Percentiles rank a stretch among this genome's conserved stretches.
phyloP scores from a whole-genome alignment of 2,329 filamentous ascomycete species.

The Paraphaeosphaeria minitans region DNA sequence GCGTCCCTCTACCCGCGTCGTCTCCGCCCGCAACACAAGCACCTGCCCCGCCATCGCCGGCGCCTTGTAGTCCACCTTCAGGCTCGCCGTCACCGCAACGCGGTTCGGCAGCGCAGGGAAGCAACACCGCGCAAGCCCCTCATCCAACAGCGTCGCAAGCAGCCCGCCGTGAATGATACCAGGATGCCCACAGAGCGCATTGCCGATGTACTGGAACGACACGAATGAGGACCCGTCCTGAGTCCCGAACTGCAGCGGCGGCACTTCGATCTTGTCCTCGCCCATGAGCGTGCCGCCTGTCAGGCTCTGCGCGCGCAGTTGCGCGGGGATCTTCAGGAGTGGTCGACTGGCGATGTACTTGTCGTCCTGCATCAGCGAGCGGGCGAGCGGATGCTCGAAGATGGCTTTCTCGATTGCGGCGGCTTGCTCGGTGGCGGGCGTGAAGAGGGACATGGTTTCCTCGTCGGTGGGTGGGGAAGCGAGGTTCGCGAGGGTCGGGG shows the following conservation, averaged over 20 bases:
- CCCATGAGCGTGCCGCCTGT: slow-evolving; percentile 82
- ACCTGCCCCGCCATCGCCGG: slow-evolving; percentile 78
- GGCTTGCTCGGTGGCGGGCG: slow-evolving; percentile 57
- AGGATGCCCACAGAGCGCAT: slow-evolving; percentile 83
- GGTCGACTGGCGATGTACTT: slow-evolving; percentile 78
- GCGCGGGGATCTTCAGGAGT: slow-evolving; percentile 80
- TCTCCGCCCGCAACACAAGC: slow-evolving; percentile 78
- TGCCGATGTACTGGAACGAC: slow-evolving; percentile 76
- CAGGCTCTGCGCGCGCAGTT: slow-evolving; percentile 73
- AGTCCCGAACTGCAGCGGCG: slow-evolving; percentile 73
- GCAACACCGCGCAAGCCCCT: slow-evolving; percentile 84
- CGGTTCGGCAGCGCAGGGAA: slow-evolving; percentile 88
- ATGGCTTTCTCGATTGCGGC: slow-evolving; percentile 73
- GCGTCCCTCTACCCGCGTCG: slow-evolving; percentile 83
- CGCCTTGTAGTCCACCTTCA: slow-evolving; percentile 80
- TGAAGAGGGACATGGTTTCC: slow-evolving; percentile 73
- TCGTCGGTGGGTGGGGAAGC: slow-evolving; percentile 67
- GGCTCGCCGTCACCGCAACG: slow-evolving; percentile 82
- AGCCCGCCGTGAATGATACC: slow-evolving; percentile 90
- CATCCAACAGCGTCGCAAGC: slow-evolving; percentile 90
- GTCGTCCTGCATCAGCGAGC: slow-evolving; percentile 68
- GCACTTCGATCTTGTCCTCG: slow-evolving; percentile 75
- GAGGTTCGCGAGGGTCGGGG: slow-evolving; percentile 56
- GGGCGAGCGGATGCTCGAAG: slow-evolving; percentile 73
- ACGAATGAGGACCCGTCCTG: slow-evolving; percentile 61